phyloP scores from a whole-genome alignment of 805 yeast genomes.

The Sugiyamaella marilandica region DNA sequence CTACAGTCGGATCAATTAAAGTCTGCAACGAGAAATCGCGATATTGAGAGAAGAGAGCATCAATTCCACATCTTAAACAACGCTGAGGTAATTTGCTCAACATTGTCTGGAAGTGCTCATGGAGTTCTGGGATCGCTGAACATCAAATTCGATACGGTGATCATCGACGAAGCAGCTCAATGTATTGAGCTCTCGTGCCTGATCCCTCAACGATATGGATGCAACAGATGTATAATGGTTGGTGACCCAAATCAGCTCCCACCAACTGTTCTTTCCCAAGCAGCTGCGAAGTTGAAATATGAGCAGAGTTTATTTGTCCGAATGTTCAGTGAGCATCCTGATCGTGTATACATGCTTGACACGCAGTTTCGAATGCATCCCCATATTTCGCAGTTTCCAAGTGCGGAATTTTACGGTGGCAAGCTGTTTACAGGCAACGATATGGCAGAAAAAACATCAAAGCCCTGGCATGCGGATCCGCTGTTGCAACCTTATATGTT shows the following conservation, averaged over 20 bases:
- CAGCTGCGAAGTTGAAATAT: slow-evolving; percentile 72
- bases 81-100: slow-evolving; percentile 85
- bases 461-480: slow-evolving; percentile 66
- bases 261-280: slow-evolving; percentile 89
- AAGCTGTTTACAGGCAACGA: slow-evolving; percentile 70
- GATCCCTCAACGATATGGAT: slow-evolving; percentile 89
- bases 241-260: slow-evolving; percentile 99
- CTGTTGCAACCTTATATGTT: slow-evolving; percentile 73
- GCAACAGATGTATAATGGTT: slow-evolving; percentile 87
- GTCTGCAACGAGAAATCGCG: slow-evolving; percentile 66
- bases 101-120: slow-evolving; percentile 92
- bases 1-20: slow-evolving; percentile 70
- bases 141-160: slow-evolving; percentile 79
- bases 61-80: slow-evolving; percentile 67
- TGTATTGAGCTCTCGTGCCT: slow-evolving; percentile 89
- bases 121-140: slow-evolving; percentile 72
- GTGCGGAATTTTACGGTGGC: slow-evolving; percentile 72
- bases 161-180: slow-evolving; percentile 96
- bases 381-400: slow-evolving; percentile 79
- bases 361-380: slow-evolving; percentile 99
- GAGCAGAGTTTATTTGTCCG: slow-evolving; percentile 93
- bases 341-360: slow-evolving; percentile 66
- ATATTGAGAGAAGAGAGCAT: slow-evolving; percentile 66
- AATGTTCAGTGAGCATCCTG: slow-evolving; percentile 65
- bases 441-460: slow-evolving; percentile 53